phyloP scores from a whole-genome alignment of 306 rosid genomes.

The Cyclanthera cordifolia region DNA sequence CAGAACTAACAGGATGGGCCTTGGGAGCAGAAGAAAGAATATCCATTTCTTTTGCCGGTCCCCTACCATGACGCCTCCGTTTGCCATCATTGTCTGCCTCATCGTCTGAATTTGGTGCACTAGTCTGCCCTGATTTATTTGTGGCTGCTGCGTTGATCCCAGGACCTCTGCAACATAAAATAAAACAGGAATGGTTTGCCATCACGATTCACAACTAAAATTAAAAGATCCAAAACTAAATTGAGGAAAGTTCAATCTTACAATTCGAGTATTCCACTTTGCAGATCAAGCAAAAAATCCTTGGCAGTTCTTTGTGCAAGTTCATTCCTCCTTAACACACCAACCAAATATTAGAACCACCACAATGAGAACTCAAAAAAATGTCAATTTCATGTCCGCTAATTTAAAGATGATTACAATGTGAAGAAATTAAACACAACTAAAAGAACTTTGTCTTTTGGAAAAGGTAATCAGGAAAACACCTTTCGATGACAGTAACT shows the following conservation, averaged over 20 bases:
- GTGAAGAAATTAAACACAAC: not conserved
- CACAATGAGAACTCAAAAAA: not conserved
- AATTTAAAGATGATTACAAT: not conserved
- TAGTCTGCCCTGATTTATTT: slow-evolving; percentile 56
- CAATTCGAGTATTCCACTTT: slow-evolving; percentile 77
- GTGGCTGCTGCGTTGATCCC: slow-evolving; percentile 50
- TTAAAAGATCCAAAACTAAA: not conserved
- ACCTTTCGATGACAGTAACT: slow-evolving; percentile 78
- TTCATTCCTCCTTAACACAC: slow-evolving; percentile 77
- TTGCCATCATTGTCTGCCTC: slow-evolving; percentile 62
- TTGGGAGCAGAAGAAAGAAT: slow-evolving; percentile 69
- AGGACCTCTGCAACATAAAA: slow-evolving; percentile 51
- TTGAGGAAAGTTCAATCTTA: slow-evolving; percentile 28
- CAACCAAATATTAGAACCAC: not conserved
- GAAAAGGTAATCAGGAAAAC: slow-evolving; percentile 16
- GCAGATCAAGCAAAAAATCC: slow-evolving; percentile 79
- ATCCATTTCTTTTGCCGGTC: slow-evolving; percentile 57
- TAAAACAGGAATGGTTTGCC: slow-evolving; percentile 1
- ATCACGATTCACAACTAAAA: not conserved
- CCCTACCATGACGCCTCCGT: slow-evolving; percentile 63
- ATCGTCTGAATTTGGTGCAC: slow-evolving; percentile 88
- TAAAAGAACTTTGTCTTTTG: slow-evolving; percentile 10
- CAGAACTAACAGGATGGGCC: slow-evolving; percentile 71
- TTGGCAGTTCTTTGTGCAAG: slow-evolving; percentile 69
- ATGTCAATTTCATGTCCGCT: not conserved